Evolutionary conservation across 331 rosid genomes (phyloP).

Genomic region (Quercus lobata): DNA sequence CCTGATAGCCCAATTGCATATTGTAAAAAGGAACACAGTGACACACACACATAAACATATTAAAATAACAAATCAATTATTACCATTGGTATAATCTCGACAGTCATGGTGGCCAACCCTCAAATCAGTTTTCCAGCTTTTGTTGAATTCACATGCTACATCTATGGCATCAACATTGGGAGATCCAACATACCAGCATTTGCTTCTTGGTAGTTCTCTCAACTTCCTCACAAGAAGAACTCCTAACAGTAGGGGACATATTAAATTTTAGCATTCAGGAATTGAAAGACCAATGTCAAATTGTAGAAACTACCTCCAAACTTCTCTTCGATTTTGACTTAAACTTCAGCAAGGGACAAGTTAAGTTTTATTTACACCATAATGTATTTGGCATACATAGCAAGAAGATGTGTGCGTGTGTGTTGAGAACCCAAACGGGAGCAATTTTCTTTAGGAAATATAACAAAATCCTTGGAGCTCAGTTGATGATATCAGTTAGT

Average conservation of each 20-base stretch:
- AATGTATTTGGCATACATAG: neutral
- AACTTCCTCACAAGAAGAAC: constrained; percentile 58
- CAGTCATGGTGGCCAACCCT: constrained; percentile 76
- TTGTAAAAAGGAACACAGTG: neutral
- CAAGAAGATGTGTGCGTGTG: neutral
- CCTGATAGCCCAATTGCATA: constrained; percentile 7
- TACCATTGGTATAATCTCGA: constrained; percentile 76
- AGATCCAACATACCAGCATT: constrained; percentile 83
- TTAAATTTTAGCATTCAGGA: neutral
- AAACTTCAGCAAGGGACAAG: neutral
- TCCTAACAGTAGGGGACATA: constrained; percentile 30
- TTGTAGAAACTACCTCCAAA: neutral
- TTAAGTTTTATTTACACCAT: neutral
- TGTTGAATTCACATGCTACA: constrained; percentile 55
- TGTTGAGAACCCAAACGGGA: too few species aligned
- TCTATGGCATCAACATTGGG: constrained; percentile 40
- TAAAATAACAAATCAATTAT: neutral
- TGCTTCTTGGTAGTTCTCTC: constrained; percentile 52
- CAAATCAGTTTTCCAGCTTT: constrained; percentile 59
- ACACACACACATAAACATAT: neutral
- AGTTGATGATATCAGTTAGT: neutral
- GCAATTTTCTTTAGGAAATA: neutral
- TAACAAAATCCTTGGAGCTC: neutral
- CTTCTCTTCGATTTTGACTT: neutral
- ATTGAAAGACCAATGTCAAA: constrained; percentile 1